Evolutionary conservation across 2,329 filamentous ascomycete species (phyloP).

Genomic region (Penicillium decumbens): DNA sequence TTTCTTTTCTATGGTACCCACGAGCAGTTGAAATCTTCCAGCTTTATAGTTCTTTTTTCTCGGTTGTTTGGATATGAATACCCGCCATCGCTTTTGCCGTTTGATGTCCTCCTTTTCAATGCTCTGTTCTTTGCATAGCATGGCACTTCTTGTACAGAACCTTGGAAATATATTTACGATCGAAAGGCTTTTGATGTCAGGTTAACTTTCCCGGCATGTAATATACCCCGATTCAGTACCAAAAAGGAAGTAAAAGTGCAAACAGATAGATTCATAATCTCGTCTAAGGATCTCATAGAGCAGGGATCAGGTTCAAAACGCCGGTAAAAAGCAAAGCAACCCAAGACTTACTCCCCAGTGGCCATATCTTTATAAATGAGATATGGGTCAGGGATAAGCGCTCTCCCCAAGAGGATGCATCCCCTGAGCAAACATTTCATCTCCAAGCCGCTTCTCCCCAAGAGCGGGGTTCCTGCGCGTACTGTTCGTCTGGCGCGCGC

Average conservation of each 20-base stretch:
- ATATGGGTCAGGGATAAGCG: constrained; percentile 1
- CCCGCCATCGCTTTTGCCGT: constrained; percentile 11
- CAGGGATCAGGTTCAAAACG: background rate
- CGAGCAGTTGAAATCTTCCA: constrained; percentile 8
- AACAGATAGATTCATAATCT: constrained; percentile 5
- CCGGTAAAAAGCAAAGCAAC: background rate
- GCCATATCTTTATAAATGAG: background rate
- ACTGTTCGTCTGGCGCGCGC: constrained; percentile 19
- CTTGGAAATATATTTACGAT: background rate
- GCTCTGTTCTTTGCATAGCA: constrained; percentile 6
- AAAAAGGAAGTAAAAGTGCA: background rate
- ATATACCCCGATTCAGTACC: background rate
- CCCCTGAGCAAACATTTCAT: constrained; percentile 25
- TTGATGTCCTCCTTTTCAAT: constrained; percentile 4
- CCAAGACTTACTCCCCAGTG: background rate
- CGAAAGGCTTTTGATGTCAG: background rate
- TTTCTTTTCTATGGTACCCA: constrained; percentile 21
- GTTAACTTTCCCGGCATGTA: background rate
- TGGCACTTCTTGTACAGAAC: background rate
- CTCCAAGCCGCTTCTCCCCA: constrained; percentile 25
- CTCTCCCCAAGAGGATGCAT: background rate
- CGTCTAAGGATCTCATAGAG: constrained; percentile 2
- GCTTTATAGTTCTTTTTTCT: constrained; percentile 3
- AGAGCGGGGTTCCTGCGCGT: constrained; percentile 23
- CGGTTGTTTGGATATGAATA: constrained; percentile 19